These are phyloP conservation scores for Gomphus bonarii DNA, from an alignment of 1,284 basidiomycete species.

Conservation along the genomic window DNA sequence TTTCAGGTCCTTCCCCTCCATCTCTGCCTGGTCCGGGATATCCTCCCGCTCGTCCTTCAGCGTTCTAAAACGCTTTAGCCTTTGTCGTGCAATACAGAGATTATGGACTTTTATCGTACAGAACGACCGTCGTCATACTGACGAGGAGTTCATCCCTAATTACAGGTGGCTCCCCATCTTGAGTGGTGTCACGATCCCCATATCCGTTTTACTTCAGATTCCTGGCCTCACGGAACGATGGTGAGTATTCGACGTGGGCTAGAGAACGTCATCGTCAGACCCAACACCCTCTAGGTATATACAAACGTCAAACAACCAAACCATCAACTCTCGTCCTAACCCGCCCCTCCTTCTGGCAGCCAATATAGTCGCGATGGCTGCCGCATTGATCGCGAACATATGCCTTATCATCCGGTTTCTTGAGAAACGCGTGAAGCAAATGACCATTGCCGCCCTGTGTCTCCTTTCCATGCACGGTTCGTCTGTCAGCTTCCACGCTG, in stretches of 20 bases:
- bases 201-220: constrained; percentile 72
- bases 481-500: constrained; percentile 15
- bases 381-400: constrained; percentile 59
- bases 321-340: constrained; percentile 43
- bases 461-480: constrained; percentile 60
- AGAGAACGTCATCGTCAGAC: neutral
- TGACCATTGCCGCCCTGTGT: constrained; percentile 54
- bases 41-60: neutral
- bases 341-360: constrained; percentile 51
- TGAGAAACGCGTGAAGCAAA: constrained; percentile 49
- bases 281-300: constrained; percentile 31
- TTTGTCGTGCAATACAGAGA: neutral
- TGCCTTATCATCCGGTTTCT: constrained; percentile 64
- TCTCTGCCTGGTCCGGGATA: constrained; percentile 6
- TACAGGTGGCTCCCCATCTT: constrained; percentile 43
- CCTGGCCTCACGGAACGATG: constrained; percentile 63
- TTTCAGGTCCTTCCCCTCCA: constrained; percentile 6
- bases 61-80: neutral
- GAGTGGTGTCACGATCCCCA: constrained; percentile 63
- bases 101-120: constrained; percentile 11
- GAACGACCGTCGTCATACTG: constrained; percentile 2
- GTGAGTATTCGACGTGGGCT: constrained; percentile 19
- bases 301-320: constrained; percentile 34
- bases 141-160: constrained; percentile 14
- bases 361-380: constrained; percentile 56